phyloP scores from a whole-genome alignment of 2,329 filamentous ascomycete genomes.

The Alternaria sp. region DNA sequence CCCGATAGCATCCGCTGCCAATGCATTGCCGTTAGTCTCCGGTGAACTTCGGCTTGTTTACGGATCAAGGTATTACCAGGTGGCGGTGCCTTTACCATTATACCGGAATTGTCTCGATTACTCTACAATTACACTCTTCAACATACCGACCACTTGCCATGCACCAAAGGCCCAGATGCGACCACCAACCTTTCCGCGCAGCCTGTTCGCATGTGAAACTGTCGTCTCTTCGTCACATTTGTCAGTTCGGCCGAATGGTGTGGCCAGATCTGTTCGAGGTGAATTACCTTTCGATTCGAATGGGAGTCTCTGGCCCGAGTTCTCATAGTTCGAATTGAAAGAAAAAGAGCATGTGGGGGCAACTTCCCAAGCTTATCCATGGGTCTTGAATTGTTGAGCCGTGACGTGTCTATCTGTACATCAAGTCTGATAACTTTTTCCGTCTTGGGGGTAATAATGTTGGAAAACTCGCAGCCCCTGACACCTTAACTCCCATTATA shows the following conservation, averaged over 20 bases:
- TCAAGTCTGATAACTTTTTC: constrained; percentile 1
- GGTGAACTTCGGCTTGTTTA: neutral
- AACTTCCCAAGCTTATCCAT: neutral
- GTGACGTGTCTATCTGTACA: neutral
- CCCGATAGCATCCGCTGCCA: constrained; percentile 11
- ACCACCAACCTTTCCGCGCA: neutral
- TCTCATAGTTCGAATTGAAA: neutral
- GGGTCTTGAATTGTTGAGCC: neutral
- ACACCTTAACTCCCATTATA: constrained; percentile 6
- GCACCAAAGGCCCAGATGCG: neutral
- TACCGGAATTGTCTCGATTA: neutral
- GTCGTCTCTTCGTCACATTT: neutral
- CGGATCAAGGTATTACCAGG: neutral
- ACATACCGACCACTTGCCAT: neutral
- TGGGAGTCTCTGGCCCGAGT: neutral
- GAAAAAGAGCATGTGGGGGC: neutral
- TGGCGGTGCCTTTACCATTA: neutral
- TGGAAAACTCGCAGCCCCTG: neutral
- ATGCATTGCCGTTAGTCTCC: neutral
- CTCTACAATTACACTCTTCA: neutral
- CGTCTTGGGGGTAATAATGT: neutral
- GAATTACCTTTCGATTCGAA: neutral
- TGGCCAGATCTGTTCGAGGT: neutral
- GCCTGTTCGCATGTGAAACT: neutral
- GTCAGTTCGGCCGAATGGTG: neutral